These are phyloP conservation scores for Cytospora chrysosperma DNA, from an alignment of 2,329 filamentous ascomycete species.

Conservation along the genomic window DNA sequence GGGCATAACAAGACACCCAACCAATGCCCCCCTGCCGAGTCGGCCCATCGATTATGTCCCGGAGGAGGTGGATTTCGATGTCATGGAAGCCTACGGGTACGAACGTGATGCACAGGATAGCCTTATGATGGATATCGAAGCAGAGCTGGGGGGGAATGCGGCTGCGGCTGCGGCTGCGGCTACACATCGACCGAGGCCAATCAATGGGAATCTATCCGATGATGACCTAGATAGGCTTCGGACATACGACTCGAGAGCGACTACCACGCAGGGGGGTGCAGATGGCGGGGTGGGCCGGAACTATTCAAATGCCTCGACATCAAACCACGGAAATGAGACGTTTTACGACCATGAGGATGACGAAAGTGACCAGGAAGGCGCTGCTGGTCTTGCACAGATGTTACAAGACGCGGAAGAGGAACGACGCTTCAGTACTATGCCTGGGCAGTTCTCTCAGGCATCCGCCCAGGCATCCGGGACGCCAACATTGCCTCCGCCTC, in stretches of 20 bases:
- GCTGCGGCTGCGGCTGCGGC: slow-evolving; percentile 26
- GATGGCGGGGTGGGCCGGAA: slow-evolving; percentile 40
- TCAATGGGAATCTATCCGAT: slow-evolving; percentile 48
- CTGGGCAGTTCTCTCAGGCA: slow-evolving; percentile 43
- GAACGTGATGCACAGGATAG: slow-evolving; percentile 49
- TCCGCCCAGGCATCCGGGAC: slow-evolving; percentile 32
- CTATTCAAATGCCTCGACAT: slow-evolving; percentile 42
- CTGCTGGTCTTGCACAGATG: slow-evolving; percentile 80
- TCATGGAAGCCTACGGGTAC: slow-evolving; percentile 28
- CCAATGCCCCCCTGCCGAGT: slow-evolving; percentile 58
- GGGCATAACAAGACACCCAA: slow-evolving; percentile 56
- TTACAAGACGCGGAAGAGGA: slow-evolving; percentile 80
- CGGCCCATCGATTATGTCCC: slow-evolving; percentile 47
- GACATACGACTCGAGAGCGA: slow-evolving; percentile 51
- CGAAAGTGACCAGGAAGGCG: slow-evolving; percentile 85
- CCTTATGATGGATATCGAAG: slow-evolving; percentile 59
- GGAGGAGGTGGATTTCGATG: slow-evolving; percentile 37
- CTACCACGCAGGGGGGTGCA: slow-evolving; percentile 42
- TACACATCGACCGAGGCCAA: slow-evolving; percentile 41
- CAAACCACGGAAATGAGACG: slow-evolving; percentile 39
- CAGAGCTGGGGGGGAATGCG: slow-evolving; percentile 46
- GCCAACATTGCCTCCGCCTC: slow-evolving; percentile 44
- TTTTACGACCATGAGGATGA: slow-evolving; percentile 53
- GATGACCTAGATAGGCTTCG: slow-evolving; percentile 48
- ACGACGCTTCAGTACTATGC: slow-evolving; percentile 58